phyloP scores from a whole-genome alignment of 352 stramenopile genomes.

The Thraustochytrium striatum region DNA sequence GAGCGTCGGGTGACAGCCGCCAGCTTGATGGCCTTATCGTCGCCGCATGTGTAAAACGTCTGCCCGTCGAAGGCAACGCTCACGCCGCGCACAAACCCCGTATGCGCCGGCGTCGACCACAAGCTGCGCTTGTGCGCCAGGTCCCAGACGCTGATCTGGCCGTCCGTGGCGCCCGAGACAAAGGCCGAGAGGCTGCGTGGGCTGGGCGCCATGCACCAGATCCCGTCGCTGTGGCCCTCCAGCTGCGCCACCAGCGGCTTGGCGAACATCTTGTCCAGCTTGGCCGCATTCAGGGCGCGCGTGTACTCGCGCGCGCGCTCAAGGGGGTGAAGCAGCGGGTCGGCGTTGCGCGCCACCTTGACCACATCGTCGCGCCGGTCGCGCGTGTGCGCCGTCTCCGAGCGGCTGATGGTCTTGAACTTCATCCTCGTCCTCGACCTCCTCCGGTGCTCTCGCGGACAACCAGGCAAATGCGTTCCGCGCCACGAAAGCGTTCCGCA shows the following conservation, averaged over 20 bases:
- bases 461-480: no score
- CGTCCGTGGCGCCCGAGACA: slow-evolving; percentile 76
- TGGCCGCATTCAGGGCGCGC: slow-evolving; percentile 90
- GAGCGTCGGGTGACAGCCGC: slow-evolving; percentile 53
- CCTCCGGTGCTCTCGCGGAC: background rate
- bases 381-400: slow-evolving; percentile 86
- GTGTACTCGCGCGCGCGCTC: slow-evolving; percentile 90
- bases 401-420: slow-evolving; percentile 96
- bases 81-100: slow-evolving; percentile 85
- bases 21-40: slow-evolving; percentile 92
- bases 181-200: slow-evolving; percentile 77
- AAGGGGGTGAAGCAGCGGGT: slow-evolving; percentile 89
- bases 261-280: slow-evolving; percentile 97
- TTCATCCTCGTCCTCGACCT: slow-evolving; percentile 78
- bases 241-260: slow-evolving; percentile 95
- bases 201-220: slow-evolving; percentile 84
- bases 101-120: slow-evolving; percentile 84
- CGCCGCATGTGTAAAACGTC: slow-evolving; percentile 86
- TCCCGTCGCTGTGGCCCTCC: slow-evolving; percentile 92
- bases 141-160: slow-evolving; percentile 95
- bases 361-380: slow-evolving; percentile 85
- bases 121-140: slow-evolving; percentile 86
- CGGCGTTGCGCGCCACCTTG: slow-evolving; percentile 92
- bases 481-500: no score
- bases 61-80: slow-evolving; percentile 69